Base-by-base conservation (phyloP, 305 asterid genomes). In the Striga hermonthica region DNA sequence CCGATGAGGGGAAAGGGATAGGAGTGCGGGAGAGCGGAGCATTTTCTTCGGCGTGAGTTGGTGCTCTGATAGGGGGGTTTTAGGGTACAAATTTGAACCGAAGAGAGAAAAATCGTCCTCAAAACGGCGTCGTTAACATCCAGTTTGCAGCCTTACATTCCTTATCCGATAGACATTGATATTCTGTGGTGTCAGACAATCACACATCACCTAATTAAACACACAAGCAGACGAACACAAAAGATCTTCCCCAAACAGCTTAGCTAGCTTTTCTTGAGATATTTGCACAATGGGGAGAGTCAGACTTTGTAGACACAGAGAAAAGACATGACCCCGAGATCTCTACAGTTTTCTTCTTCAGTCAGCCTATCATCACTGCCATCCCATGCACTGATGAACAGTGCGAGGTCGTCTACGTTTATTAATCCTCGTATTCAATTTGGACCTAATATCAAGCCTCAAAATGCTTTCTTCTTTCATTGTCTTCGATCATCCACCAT, bases 291-390 rank as follows among this genome's bases (percentile, higher is more conserved):
- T 71, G 79, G 75, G 12, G 66, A 70, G 45, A 71, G 31, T 22
- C 31, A 22, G 31, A 52, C 38, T 47, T 15, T 1, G 31, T 37
- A 47, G 41, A 36, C 60, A 7, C 31, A 37, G 54, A 58, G 39
- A 67, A 44, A 65, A 78, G 77, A 68, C 66, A 78, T 75, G 83
- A 72, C 35, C 71, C 60, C 78, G 59, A 50, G 66, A 64, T 64
- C 72, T 50, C 57, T 13, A 34, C 63, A 15, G 41, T 35, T 69
- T 6, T 60, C 76, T 14, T 72, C 70, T 57, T 34, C 74, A n/a
- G 16, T 66, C 71, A 67, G 37, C 50, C 55, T 59, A 0, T 52
- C 63, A 5, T 58, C 72, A 7, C 35, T 59, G 4, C 47, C 54
- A 52, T 62, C 64, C 40, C 80, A 62, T 12, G 53, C 71, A n/a